Conservation (phyloP, 2,329 filamentous ascomycete genomes). For the Ophiostoma ulmi region DNA sequence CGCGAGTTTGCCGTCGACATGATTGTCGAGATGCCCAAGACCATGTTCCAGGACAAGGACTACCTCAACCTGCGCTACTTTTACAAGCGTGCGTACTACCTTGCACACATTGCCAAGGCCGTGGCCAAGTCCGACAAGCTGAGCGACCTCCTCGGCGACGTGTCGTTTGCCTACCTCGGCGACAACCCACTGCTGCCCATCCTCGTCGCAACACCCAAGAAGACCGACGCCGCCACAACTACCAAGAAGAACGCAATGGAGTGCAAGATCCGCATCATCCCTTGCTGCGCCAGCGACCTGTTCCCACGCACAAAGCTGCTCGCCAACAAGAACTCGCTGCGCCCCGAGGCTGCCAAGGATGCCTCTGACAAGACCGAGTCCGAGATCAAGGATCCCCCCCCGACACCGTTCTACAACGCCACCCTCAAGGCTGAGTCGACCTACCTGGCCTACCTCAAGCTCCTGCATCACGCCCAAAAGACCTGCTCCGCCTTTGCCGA, state of each 20-base stretch:
- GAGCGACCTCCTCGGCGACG: slow-evolving; percentile 48
- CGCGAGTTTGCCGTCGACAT: slow-evolving; percentile 64
- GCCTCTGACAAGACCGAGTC: slow-evolving; percentile 19
- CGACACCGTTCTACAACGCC: slow-evolving; percentile 86
- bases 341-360: slow-evolving; percentile 50
- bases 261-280: slow-evolving; percentile 64
- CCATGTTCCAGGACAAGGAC: slow-evolving; percentile 88
- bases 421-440: slow-evolving; percentile 73
- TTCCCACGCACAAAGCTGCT: slow-evolving; percentile 69
- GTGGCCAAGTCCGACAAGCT: slow-evolving; percentile 54
- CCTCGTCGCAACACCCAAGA: slow-evolving; percentile 37
- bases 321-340: slow-evolving; percentile 64
- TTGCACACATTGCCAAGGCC: slow-evolving; percentile 71
- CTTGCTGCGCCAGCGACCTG: slow-evolving; percentile 61
- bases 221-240: slow-evolving; percentile 23
- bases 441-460: slow-evolving; percentile 67
- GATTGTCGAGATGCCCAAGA: slow-evolving; percentile 75
- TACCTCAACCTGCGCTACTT: slow-evolving; percentile 91
- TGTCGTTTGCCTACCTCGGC: slow-evolving; percentile 62
- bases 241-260: slow-evolving; percentile 31
- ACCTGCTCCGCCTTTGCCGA: slow-evolving; percentile 71
- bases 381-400: slow-evolving; percentile 32
- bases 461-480: slow-evolving; percentile 64
- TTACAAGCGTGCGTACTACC: slow-evolving; percentile 87
- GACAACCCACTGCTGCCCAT: slow-evolving; percentile 75